Evolutionary conservation across 2,329 filamentous ascomycete species (phyloP).

Genomic region (Trichoderma semiorbis): DNA sequence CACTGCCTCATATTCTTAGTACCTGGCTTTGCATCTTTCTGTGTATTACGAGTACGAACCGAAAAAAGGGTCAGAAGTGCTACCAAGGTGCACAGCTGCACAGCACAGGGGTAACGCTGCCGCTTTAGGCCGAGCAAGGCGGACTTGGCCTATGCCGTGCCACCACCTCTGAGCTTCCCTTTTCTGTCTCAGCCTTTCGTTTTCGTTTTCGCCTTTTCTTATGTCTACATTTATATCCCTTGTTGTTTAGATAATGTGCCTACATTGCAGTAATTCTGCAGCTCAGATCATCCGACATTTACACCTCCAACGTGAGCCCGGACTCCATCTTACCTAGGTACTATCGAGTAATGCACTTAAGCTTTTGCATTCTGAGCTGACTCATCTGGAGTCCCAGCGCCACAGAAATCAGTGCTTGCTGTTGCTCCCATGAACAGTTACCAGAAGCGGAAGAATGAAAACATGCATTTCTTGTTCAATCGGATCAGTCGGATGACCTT

Average conservation of each 20-base stretch:
- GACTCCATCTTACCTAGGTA: not conserved
- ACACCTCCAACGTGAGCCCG: not conserved
- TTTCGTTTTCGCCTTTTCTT: conserved; percentile 9
- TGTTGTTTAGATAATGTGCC: not conserved
- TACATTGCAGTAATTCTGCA: not conserved
- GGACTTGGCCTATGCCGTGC: not conserved
- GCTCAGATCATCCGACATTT: not conserved
- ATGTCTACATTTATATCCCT: not conserved
- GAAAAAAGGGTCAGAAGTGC: not conserved
- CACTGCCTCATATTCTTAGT: not conserved
- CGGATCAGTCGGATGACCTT: not conserved
- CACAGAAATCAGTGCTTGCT: not conserved
- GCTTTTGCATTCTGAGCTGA: conserved; percentile 5
- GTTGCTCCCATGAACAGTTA: not conserved
- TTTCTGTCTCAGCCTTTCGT: not conserved
- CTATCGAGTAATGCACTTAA: not conserved
- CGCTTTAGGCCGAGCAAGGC: not conserved
- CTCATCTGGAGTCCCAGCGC: not conserved
- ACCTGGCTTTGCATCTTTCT: not conserved
- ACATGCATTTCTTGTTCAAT: not conserved
- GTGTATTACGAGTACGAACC: not conserved
- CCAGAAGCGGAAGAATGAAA: not conserved
- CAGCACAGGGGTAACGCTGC: conserved; percentile 2
- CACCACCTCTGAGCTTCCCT: not conserved
- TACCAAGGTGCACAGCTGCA: not conserved